phyloP scores from a whole-genome alignment of 2,329 filamentous ascomycete genomes.

The Shiraia bambusicola region DNA sequence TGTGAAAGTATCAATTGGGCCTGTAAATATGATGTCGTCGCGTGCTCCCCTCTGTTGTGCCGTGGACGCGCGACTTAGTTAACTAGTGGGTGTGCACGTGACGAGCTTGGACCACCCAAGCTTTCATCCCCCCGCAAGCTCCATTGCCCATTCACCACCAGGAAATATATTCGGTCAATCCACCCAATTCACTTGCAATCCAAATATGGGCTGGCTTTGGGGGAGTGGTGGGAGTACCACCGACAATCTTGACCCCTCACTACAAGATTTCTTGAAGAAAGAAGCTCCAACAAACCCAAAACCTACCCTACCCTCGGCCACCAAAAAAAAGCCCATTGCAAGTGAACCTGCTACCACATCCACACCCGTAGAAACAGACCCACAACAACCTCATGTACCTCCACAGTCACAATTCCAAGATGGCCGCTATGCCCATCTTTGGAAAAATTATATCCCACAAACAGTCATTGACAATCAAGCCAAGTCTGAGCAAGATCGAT shows the following conservation, averaged over 20 bases:
- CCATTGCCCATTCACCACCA: conserved; percentile 3
- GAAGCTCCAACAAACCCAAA: conserved; percentile 74
- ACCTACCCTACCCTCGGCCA: conserved; percentile 29
- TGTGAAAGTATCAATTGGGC: conserved; percentile 17
- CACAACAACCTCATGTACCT: conserved; percentile 45
- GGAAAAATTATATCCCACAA: conserved; percentile 85
- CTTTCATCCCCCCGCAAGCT: conserved; percentile 13
- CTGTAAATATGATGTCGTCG: conserved; percentile 10
- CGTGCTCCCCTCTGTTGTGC: conserved; percentile 23
- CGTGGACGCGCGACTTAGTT: conserved; percentile 15
- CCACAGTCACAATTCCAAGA: conserved; percentile 64
- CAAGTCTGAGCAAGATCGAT: conserved; percentile 76
- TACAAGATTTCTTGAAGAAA: conserved; percentile 81
- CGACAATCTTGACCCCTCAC: conserved; percentile 76
- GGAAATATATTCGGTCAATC: neutral
- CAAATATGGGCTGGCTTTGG: conserved; percentile 66
- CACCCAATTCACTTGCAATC: neutral
- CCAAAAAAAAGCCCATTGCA: conserved; percentile 30
- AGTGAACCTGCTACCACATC: conserved; percentile 11
- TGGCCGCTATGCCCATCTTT: conserved; percentile 79
- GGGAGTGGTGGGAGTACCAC: conserved; percentile 46
- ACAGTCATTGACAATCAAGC: conserved; percentile 66
- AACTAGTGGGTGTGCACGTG: conserved; percentile 17
- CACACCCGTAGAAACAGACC: conserved; percentile 7
- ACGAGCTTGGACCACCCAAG: conserved; percentile 11